Base-by-base conservation (phyloP, 306 rosid species). In the Canavalia gladiata region DNA sequence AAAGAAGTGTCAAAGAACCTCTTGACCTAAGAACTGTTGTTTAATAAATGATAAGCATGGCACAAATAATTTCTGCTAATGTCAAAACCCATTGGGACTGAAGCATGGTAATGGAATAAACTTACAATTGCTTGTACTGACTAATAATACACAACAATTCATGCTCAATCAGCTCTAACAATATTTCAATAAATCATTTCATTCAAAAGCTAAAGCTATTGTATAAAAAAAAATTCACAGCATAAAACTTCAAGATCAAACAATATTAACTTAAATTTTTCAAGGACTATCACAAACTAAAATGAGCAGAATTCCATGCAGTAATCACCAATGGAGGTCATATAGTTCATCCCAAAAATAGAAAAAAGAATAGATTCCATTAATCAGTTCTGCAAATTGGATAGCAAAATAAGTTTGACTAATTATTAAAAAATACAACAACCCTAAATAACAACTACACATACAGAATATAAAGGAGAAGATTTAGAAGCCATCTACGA, bases 111-210 rank as follows among this genome's bases (percentile, higher is more conserved):
- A 18, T 7, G 30, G 72, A 18, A 18, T 18, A 18, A 18, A 18
- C 25, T 18, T 18, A 18, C 25, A 18, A 18, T 18, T 18, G 25
- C 25, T 18, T 18, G 25, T 18, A 18, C 25, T 18, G 25, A 18
- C 25, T 18, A 18, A 18, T 18, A 18, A 18, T 18, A 18, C 25
- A 18, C 25, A 18, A 18, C 25, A 18, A 18, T 50, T 63, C 28
- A 29, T 25, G 41, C 11, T 49, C 52, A 64, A 37, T 28, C 39
- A 76, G 41, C 41, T 50, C 9, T 50, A 30, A 59, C 45, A 50
- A 9, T 5, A 76, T 18, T 64, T 50, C 63, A 49, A 64, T 39
- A 37, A 76, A 62, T 35, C 30, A 49, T 41, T 49, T 76, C 64
- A 35, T 5, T 28, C 31, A 18, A 18, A 49, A 49, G 63, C 34